Percentiles rank a stretch among this genome's conserved stretches.
Evolutionary conservation across 768 basidiomycete genomes (phyloP).

Genomic region (Leccinum incarnatum): DNA sequence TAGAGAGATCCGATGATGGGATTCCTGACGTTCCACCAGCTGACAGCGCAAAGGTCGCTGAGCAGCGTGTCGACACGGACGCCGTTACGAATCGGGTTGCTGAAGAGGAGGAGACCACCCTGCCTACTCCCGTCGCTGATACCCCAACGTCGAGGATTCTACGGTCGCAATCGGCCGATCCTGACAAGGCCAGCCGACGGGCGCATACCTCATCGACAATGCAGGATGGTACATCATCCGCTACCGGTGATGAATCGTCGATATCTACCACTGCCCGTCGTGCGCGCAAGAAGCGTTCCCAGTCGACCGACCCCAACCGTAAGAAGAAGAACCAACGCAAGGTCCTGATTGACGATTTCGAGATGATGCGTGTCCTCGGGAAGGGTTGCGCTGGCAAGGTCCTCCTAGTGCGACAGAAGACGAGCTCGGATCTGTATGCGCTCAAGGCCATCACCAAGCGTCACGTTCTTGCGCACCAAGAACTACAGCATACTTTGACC

Average conservation of each 20-base stretch:
- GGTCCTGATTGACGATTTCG: constrained; percentile 87
- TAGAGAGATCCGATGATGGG: constrained; percentile 24
- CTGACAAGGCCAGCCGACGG: constrained; percentile 59
- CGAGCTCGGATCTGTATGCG: constrained; percentile 72
- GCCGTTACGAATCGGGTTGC: constrained; percentile 19
- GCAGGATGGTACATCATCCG: constrained; percentile 53
- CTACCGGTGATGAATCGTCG: constrained; percentile 69
- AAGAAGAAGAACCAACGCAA: constrained; percentile 59
- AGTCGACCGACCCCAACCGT: constrained; percentile 48
- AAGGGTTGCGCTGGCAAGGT: constrained; percentile 99
- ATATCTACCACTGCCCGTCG: constrained; percentile 53
- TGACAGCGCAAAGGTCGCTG: constrained; percentile 6
- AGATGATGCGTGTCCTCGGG: constrained; percentile 94
- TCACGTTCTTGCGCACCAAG: constrained; percentile 94
- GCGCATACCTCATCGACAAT: constrained; percentile 53
- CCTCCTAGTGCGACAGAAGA: constrained; percentile 81
- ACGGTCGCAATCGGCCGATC: constrained; percentile 82
- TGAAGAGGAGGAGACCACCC: constrained; percentile 29
- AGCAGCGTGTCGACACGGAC: constrained; percentile 22
- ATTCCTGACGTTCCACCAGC: constrained; percentile 12
- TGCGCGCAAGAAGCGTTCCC: constrained; percentile 53
- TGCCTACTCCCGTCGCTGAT: constrained; percentile 41
- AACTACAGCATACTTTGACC: constrained; percentile 92
- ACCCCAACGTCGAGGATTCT: constrained; percentile 48
- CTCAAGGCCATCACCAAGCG: constrained; percentile 98